Conservation (phyloP, 768 basidiomycete species). For the Multifurca ochricompacta region DNA sequence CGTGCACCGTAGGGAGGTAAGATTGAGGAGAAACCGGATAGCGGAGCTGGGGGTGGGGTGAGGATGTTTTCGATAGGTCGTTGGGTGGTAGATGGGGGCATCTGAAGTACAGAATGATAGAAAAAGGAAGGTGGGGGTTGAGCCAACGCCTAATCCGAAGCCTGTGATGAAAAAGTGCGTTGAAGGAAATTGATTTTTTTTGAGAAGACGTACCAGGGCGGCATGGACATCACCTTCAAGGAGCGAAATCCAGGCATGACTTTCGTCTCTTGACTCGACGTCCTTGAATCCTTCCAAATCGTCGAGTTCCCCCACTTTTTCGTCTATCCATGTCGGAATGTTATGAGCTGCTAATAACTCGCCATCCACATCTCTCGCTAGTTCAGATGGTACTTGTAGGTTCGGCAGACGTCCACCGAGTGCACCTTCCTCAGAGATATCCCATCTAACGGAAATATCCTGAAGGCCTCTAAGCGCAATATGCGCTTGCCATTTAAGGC, state of each 20-base stretch:
- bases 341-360: slow-evolving; percentile 55
- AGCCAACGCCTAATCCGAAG: slow-evolving; percentile 37
- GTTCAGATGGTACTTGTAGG: slow-evolving; percentile 46
- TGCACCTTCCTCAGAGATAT: slow-evolving; percentile 62
- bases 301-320: slow-evolving; percentile 34
- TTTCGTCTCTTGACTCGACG: slow-evolving; percentile 56
- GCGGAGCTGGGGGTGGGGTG: slow-evolving; percentile 58
- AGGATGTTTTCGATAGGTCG: slow-evolving; percentile 42
- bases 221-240: slow-evolving; percentile 73
- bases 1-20: slow-evolving; percentile 55
- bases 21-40: slow-evolving; percentile 58
- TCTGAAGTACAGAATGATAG: slow-evolving; percentile 33
- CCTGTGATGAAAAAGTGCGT: slow-evolving; percentile 12
- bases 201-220: slow-evolving; percentile 43
- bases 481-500: slow-evolving; percentile 87
- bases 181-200: neutral
- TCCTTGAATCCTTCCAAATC: slow-evolving; percentile 63
- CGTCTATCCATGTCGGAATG: slow-evolving; percentile 72
- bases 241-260: slow-evolving; percentile 74
- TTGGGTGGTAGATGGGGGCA: slow-evolving; percentile 28
- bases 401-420: slow-evolving; percentile 63
- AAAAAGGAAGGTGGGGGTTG: slow-evolving; percentile 41
- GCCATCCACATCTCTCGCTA: slow-evolving; percentile 29
- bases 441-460: slow-evolving; percentile 51
- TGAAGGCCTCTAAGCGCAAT: slow-evolving; percentile 57